A percentile compares a stretch with the other conserved stretches of the same genome.
Evolutionary conservation across 148 eudicot species (phyloP).

Genomic region (Rhododendron simsii): DNA sequence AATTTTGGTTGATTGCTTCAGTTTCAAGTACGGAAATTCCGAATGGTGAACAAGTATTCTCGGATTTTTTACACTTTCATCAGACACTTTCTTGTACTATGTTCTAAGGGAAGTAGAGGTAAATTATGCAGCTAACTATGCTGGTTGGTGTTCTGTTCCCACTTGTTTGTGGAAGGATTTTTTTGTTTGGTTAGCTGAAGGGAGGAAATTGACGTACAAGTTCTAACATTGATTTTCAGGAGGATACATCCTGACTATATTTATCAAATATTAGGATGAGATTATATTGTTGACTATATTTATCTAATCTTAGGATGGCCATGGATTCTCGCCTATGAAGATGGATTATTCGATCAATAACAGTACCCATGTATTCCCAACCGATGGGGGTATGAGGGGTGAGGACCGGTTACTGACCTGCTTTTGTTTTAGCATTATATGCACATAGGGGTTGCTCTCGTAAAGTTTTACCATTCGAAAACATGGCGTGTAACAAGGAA

Average conservation of each 20-base stretch:
- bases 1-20: not conserved
- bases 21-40: too few relatives aligned
- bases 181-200: not conserved
- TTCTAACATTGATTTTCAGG: not conserved
- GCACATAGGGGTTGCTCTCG: too few relatives aligned
- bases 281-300: not conserved
- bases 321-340: not conserved
- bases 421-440: too few relatives aligned
- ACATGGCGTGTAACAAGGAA: too few relatives aligned
- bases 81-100: too few relatives aligned
- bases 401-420: too few relatives aligned
- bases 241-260: not conserved
- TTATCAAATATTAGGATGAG: not conserved
- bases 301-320: not conserved
- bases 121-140: not conserved
- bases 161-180: not conserved
- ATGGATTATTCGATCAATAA: too few relatives aligned
- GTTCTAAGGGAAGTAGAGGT: not conserved
- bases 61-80: too few relatives aligned
- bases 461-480: too few relatives aligned
- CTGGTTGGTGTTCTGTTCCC: not conserved
- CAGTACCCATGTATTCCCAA: too few relatives aligned
- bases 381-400: too few relatives aligned
- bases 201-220: not conserved
- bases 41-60: too few relatives aligned